Base-by-base conservation (phyloP, 352 stramenopile genomes). In the Phytophthora litchii region DNA sequence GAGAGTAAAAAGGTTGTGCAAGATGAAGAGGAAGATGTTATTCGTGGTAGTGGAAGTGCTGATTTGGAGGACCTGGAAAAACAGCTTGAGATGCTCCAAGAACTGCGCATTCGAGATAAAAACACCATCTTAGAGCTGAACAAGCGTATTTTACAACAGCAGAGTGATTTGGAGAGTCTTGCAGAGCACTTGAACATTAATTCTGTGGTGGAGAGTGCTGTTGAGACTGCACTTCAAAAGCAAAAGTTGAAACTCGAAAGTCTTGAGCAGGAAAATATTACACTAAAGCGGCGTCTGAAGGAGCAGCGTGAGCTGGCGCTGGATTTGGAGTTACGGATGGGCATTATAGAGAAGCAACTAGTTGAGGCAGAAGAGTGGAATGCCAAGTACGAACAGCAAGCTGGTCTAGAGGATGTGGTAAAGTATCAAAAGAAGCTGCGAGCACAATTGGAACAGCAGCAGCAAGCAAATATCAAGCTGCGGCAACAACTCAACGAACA, bases 381-480 rank as follows among this genome's bases (percentile, higher is more conserved):
- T 50, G 70, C 65, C 3, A 81, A 80, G 25, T 94, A 94, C 31
- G 84, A 94, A 49, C 55, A 72, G 8, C 57, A 74, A 16, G 78
- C 80, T 27, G 84, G 84, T 0, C 44, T 94, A 16, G 80, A 91
- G 55, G 84, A 91, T 46, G 77, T 90, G n/a, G 66, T 91, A 38
- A 81, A 75, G 37, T 82, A 79, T 60, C 79, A 92, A 32, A 89
- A 89, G 63, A 84, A 88, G 38, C 64, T 94, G 3, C 78, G 80
- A 3, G 63, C 75, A n/a, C 70, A 91, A 34, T 60, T 91, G 9
- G 72, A 83, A 12, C 74, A 78, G 20, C 78, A 90, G 50, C 76
- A 87, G 34, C 57, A 77, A 29, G 68, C 66, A 25, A 93, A 90
- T 32, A 54, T 83, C 7, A 76, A 74, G 14, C 64, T 93, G 3